These are phyloP conservation scores for Claviceps spartinae DNA, from an alignment of 2,329 filamentous ascomycete species.

Conservation along the genomic window DNA sequence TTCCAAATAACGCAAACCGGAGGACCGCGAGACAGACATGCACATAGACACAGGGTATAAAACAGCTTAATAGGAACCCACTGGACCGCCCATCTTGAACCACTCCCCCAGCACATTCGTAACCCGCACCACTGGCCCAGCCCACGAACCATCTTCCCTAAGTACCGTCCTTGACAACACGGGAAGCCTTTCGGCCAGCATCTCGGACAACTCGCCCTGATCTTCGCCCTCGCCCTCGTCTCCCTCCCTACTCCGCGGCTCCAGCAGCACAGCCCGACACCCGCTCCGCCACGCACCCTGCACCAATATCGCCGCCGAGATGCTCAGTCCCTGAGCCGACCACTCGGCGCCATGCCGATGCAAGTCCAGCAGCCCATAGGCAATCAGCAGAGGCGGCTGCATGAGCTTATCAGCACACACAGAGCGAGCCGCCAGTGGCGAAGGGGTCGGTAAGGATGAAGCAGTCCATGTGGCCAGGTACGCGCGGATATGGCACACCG, in stretches of 20 bases:
- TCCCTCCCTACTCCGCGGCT: slow-evolving; percentile 24
- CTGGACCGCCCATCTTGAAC: slow-evolving; percentile 30
- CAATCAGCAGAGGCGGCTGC: slow-evolving; percentile 33
- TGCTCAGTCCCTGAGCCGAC: slow-evolving; percentile 58
- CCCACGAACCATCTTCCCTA: slow-evolving; percentile 35
- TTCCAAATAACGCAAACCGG: too few species aligned
- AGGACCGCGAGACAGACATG: background rate
- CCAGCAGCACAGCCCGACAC: slow-evolving; percentile 33
- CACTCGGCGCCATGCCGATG: slow-evolving; percentile 55
- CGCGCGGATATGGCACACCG: slow-evolving; percentile 63
- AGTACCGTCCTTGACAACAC: slow-evolving; percentile 44
- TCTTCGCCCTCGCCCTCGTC: slow-evolving; percentile 6
- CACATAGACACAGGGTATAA: too few species aligned
- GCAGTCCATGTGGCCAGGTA: slow-evolving; percentile 48
- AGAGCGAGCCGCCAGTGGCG: too few species aligned
- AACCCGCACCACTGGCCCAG: slow-evolving; percentile 40
- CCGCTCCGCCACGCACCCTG: slow-evolving; percentile 39
- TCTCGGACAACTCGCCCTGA: slow-evolving; percentile 2
- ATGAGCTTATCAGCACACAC: slow-evolving; percentile 6
- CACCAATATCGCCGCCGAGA: slow-evolving; percentile 47
- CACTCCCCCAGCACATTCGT: slow-evolving; percentile 46
- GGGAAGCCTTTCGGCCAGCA: slow-evolving; percentile 42
- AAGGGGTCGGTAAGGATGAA: slow-evolving; percentile 8
- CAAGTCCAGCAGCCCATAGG: slow-evolving; percentile 51
- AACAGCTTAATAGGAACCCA: too few species aligned